Conservation (phyloP, 495 filamentous ascomycete species). For the Physcia stellaris region DNA sequence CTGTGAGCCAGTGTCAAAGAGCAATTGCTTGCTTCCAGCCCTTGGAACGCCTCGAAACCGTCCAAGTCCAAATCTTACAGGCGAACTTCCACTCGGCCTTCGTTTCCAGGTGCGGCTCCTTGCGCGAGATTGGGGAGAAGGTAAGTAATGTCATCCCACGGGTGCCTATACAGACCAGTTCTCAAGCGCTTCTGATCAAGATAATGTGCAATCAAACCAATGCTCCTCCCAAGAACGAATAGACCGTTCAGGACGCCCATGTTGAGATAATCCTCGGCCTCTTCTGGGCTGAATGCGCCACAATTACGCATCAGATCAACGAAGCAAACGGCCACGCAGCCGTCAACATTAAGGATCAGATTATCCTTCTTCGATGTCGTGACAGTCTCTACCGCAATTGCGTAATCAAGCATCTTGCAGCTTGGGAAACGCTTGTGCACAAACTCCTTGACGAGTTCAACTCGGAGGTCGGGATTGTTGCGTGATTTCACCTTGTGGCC, state of each 20-base stretch:
- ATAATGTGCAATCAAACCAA: slow-evolving; percentile 98
- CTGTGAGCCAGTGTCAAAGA: too few species aligned
- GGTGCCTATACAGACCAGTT: slow-evolving; percentile 96
- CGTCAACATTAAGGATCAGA: slow-evolving; percentile 97
- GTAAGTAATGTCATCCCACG: slow-evolving; percentile 97
- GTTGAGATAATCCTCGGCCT: slow-evolving; percentile 44
- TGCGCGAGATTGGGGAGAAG: slow-evolving; percentile 71
- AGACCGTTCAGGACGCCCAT: slow-evolving; percentile 99
- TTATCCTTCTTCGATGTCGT: slow-evolving; percentile 99
- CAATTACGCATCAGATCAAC: slow-evolving; percentile 95
- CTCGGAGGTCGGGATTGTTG: slow-evolving; percentile 98
- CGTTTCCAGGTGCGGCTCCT: slow-evolving; percentile 55
- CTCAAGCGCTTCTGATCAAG: slow-evolving; percentile 98
- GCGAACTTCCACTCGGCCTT: slow-evolving; percentile 84
- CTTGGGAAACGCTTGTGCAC: slow-evolving; percentile 93
- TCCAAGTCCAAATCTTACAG: slow-evolving; percentile 28
- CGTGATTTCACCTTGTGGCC: slow-evolving; percentile 98
- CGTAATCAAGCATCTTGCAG: slow-evolving; percentile 95
- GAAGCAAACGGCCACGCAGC: slow-evolving; percentile 96
- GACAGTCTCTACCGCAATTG: slow-evolving; percentile 92
- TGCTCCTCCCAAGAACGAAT: slow-evolving; percentile 89
- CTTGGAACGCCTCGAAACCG: too few species aligned
- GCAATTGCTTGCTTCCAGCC: too few species aligned
- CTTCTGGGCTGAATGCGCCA: slow-evolving; percentile 66
- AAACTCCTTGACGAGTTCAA: slow-evolving; percentile 98